These are phyloP conservation scores for Boletus fagicola DNA, from an alignment of 768 basidiomycete species.

Conservation along the genomic window DNA sequence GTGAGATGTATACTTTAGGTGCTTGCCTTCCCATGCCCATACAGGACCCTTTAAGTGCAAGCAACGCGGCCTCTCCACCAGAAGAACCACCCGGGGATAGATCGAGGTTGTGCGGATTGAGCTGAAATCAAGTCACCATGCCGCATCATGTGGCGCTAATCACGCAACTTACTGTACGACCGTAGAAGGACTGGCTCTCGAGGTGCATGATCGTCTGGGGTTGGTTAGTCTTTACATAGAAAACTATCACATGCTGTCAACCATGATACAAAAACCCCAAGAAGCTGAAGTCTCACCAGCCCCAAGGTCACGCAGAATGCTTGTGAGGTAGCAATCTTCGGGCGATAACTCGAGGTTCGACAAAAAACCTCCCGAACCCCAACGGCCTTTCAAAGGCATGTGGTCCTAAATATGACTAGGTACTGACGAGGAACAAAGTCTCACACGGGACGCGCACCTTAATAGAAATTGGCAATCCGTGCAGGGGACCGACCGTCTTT, in stretches of 20 bases:
- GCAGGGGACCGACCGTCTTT: constrained; percentile 42
- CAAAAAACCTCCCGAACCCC: constrained; percentile 37
- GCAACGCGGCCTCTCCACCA: constrained; percentile 49
- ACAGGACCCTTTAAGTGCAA: constrained; percentile 46
- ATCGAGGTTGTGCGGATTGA: constrained; percentile 45
- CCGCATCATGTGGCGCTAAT: fast-evolving
- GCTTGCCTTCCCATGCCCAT: constrained; percentile 43
- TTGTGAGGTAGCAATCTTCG: constrained; percentile 31
- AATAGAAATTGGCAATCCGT: constrained; percentile 41
- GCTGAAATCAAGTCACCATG: constrained; percentile 19
- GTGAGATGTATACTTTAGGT: constrained; percentile 4
- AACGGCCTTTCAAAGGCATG: constrained; percentile 41
- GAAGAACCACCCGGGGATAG: constrained; percentile 51
- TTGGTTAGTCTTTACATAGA: constrained; percentile 45
- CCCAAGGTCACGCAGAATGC: constrained; percentile 40
- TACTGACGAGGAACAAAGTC: neutral
- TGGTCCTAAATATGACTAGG: constrained; percentile 33
- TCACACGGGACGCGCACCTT: constrained; percentile 31
- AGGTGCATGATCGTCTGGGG: constrained; percentile 44
- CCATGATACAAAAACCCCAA: neutral
- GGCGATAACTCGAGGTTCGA: constrained; percentile 24
- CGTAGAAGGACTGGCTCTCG: constrained; percentile 34
- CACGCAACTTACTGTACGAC: constrained; percentile 25
- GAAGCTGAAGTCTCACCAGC: constrained; percentile 32
- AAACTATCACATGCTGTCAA: constrained; percentile 29